phyloP scores from a whole-genome alignment of 2,329 filamentous ascomycete genomes.

The Penicillium concentricum region DNA sequence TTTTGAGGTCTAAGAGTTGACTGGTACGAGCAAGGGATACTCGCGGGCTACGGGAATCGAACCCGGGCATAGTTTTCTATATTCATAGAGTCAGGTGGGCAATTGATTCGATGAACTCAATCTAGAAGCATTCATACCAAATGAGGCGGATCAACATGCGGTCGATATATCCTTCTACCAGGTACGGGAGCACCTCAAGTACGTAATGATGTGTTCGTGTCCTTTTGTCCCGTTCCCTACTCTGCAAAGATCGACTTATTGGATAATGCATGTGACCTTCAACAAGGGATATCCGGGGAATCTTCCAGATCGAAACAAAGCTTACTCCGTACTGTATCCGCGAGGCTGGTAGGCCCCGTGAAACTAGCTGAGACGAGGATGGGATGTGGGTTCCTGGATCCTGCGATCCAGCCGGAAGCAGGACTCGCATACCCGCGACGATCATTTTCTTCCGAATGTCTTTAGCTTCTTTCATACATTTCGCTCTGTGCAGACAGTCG shows the following conservation, averaged over 20 bases:
- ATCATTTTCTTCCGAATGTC: conserved; percentile 12
- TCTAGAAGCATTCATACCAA: conserved; percentile 16
- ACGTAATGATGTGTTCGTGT: not conserved
- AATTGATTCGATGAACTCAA: conserved; percentile 15
- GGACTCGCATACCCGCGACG: conserved; percentile 21
- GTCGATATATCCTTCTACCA: not conserved
- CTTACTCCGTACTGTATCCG: conserved; percentile 8
- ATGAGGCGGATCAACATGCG: not conserved
- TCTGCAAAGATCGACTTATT: conserved; percentile 1
- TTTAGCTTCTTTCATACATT: not conserved
- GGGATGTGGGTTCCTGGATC: conserved; percentile 8
- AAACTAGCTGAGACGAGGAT: conserved; percentile 13
- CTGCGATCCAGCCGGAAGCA: conserved; percentile 20
- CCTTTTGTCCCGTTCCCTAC: not conserved
- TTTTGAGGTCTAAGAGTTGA: not conserved
- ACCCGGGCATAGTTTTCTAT: conserved; percentile 17
- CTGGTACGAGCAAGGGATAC: conserved; percentile 21
- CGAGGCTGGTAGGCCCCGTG: not conserved
- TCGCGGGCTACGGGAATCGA: conserved; percentile 13
- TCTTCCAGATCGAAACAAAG: conserved; percentile 12
- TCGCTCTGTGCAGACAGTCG: not conserved
- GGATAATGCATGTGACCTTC: conserved; percentile 5
- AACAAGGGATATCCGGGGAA: conserved; percentile 13
- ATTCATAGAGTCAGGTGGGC: conserved; percentile 20
- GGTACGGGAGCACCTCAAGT: not conserved